phyloP scores from a whole-genome alignment of 495 filamentous ascomycete genomes.

The Xylaria flabelliformis region DNA sequence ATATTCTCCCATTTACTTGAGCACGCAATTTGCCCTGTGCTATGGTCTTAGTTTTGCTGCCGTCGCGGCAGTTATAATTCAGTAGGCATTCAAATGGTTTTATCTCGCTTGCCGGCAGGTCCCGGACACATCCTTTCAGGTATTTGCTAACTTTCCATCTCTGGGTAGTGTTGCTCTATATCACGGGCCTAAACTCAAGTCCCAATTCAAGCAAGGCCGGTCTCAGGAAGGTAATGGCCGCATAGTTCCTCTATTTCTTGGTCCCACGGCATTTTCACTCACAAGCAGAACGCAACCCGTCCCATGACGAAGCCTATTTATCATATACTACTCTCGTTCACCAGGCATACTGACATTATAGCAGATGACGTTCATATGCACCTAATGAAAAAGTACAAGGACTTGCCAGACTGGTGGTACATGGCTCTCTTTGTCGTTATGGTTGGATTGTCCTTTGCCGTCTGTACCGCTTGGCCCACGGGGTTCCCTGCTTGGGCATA shows the following conservation, averaged over 20 bases:
- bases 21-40: constrained; percentile 65
- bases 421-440: constrained; percentile 50
- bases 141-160: neutral
- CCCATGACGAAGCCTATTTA: neutral
- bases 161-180: constrained; percentile 54
- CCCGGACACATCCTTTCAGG: neutral
- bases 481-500: constrained; percentile 71
- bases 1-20: constrained; percentile 68
- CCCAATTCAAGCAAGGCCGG: constrained; percentile 55
- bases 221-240: constrained; percentile 51
- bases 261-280: neutral
- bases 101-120: neutral
- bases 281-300: neutral
- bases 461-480: constrained; percentile 68
- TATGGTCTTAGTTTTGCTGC: constrained; percentile 76
- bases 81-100: constrained; percentile 23
- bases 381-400: constrained; percentile 64
- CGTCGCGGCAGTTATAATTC: constrained; percentile 67
- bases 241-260: neutral
- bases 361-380: constrained; percentile 68
- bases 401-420: constrained; percentile 65
- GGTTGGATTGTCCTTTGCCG: constrained; percentile 53
- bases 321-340: neutral
- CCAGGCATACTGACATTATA: neutral
- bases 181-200: constrained; percentile 66